phyloP scores from a whole-genome alignment of 169 alveolate species.

The Eimeria praecox region DNA sequence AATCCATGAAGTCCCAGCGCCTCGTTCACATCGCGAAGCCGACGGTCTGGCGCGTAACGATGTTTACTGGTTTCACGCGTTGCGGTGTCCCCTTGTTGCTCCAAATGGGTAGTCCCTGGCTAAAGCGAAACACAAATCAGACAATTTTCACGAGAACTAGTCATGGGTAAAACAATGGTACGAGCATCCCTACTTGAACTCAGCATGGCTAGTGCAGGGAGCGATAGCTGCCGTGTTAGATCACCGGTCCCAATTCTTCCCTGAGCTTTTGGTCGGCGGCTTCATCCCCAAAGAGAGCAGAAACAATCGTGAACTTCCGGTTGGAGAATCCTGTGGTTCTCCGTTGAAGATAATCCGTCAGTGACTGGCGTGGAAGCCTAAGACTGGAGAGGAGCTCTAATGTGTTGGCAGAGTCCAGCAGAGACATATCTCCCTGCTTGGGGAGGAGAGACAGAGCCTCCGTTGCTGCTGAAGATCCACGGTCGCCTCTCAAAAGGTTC shows the following conservation, averaged over 20 bases:
- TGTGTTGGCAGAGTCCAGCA: slow-evolving; percentile 48
- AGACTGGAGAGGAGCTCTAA: slow-evolving; percentile 44
- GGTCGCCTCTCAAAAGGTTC: slow-evolving; percentile 56
- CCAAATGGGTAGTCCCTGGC: slow-evolving; percentile 65
- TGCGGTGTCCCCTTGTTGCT: background rate
- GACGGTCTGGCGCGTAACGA: background rate
- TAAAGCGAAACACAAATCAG: background rate
- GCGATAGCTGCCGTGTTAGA: background rate
- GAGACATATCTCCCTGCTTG: slow-evolving; percentile 55
- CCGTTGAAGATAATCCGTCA: background rate
- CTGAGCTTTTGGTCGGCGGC: slow-evolving; percentile 52
- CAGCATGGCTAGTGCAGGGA: background rate
- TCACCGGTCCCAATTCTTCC: slow-evolving; percentile 61
- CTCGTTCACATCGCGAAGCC: slow-evolving; percentile 44
- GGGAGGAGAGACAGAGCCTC: background rate
- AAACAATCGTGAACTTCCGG: slow-evolving; percentile 47
- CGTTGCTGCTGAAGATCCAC: background rate
- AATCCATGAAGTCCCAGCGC: slow-evolving; percentile 74
- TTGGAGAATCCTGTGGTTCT: slow-evolving; percentile 50
- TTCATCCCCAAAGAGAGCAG: slow-evolving; percentile 65
- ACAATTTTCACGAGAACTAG: background rate
- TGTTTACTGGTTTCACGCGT: background rate
- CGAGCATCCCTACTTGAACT: background rate
- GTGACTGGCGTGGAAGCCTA: slow-evolving; percentile 17
- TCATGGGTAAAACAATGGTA: background rate